Evolutionary conservation across 768 basidiomycete genomes (phyloP), one percentile per base, ranked within the genome.

Genomic region (Tephrocybe sp.): DNA sequence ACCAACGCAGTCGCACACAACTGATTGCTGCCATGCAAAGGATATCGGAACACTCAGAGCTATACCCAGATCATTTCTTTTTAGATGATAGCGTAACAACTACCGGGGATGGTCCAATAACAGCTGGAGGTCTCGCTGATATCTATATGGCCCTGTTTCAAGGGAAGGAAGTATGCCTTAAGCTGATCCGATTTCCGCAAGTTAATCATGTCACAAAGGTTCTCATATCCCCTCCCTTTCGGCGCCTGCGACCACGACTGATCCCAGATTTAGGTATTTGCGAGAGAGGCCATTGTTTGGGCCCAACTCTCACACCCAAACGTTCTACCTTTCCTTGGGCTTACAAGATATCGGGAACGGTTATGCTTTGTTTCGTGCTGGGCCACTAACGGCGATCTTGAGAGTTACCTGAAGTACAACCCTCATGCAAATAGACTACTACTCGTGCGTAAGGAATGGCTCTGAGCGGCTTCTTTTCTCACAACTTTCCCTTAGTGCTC

Each of bases 291-390:
- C 2, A 36, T 34, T 10, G 4, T 38, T 16, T 50, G 49, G 48
- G 39, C 48, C 2, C 48, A 49, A 34, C 48, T 49, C n/a, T 41
- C 31, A 7, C 49, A 50, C 17, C 22, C 23, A 4, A 50, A 50
- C 22, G 38, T 50, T 5, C 34, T 44, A 14, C 42, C 49, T 16
- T 44, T 50, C 5, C 36, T 30, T 2, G 49, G 49, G 19, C 40
- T 50, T 3, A 14, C n/a, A 6, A 9, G 11, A 17, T 2, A 33
- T 26, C 38, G 39, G 3, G 9, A 40, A 20, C 23, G 26, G 14
- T 13, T 38, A 16, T n/a, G 17, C 14, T 44, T 44, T 5, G 42
- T 50, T 4, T 44, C 49, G 5, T 31, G 6, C 7, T 50, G 49
- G 42, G 49, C 49, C 0, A 2, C 13, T 2, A 35, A 50, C 2